A percentile compares a stretch with the other conserved stretches of the same genome.
phyloP scores from a whole-genome alignment of 2,329 filamentous ascomycete species.

The Didymella glomerata region DNA sequence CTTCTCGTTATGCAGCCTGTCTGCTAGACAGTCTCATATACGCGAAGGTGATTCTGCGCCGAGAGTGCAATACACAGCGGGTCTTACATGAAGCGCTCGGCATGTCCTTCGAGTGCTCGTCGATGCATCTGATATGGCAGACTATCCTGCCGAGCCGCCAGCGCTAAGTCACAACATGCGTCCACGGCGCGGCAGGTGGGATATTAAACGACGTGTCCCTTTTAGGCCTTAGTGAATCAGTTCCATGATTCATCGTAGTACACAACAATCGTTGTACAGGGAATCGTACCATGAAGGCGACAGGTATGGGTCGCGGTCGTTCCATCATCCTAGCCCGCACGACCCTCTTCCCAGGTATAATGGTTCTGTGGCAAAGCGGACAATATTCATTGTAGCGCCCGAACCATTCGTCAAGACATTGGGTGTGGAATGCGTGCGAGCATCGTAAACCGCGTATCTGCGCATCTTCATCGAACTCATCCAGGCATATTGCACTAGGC shows the following conservation, averaged over 20 bases:
- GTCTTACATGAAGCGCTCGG: neutral
- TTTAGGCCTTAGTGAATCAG: constrained; percentile 8
- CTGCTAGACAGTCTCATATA: neutral
- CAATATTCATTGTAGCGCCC: constrained; percentile 49
- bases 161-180: neutral
- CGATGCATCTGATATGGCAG: neutral
- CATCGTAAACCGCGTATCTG: constrained; percentile 48
- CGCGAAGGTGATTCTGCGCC: neutral
- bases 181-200: neutral
- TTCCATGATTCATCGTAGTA: neutral
- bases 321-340: constrained; percentile 20
- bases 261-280: neutral
- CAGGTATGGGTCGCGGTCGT: constrained; percentile 24
- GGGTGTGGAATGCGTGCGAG: constrained; percentile 49
- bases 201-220: constrained; percentile 18
- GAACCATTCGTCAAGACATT: constrained; percentile 52
- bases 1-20: neutral
- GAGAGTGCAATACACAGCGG: too few species aligned
- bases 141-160: neutral
- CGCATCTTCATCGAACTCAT: constrained; percentile 44
- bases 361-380: constrained; percentile 50
- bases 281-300: constrained; percentile 40
- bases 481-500: constrained; percentile 49
- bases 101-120: neutral
- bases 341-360: constrained; percentile 39